phyloP scores from a whole-genome alignment of 352 stramenopile genomes.

The Phytophthora colocasiae region DNA sequence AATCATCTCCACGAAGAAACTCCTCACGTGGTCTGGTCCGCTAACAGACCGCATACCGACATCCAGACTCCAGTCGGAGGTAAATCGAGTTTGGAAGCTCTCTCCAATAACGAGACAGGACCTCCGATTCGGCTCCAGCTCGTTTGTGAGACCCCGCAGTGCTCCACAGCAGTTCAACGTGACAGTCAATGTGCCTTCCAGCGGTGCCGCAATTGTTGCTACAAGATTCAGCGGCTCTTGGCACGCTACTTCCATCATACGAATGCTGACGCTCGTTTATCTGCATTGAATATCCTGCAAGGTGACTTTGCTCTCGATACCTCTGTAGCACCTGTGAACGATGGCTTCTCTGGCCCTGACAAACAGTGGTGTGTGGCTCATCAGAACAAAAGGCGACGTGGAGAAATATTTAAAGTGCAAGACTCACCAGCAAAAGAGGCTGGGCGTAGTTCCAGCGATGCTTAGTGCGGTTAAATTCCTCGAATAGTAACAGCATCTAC shows the following conservation, averaged over 20 bases:
- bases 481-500: not conserved
- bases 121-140: conserved; percentile 19
- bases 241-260: conserved; percentile 31
- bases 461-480: not conserved
- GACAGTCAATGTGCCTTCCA: conserved; percentile 56
- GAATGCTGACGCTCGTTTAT: conserved; percentile 33
- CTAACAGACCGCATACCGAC: conserved; percentile 39
- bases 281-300: conserved; percentile 23
- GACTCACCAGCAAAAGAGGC: not conserved
- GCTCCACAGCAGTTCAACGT: conserved; percentile 40
- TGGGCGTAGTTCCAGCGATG: not conserved
- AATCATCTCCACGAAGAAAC: conserved; percentile 52
- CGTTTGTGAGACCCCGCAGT: conserved; percentile 43
- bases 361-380: conserved; percentile 42
- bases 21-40: conserved; percentile 61
- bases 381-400: conserved; percentile 47
- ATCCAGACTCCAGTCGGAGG: conserved; percentile 3
- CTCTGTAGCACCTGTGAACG: conserved; percentile 9
- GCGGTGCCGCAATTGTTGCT: conserved; percentile 72
- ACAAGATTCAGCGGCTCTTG: conserved; percentile 63
- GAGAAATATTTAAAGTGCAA: conserved; percentile 25
- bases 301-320: conserved; percentile 24
- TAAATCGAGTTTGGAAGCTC: conserved; percentile 16
- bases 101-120: not conserved
- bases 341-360: not conserved